Evolutionary conservation across 164 flowering plant species (phyloP).

Genomic region (Akebia trifoliata): DNA sequence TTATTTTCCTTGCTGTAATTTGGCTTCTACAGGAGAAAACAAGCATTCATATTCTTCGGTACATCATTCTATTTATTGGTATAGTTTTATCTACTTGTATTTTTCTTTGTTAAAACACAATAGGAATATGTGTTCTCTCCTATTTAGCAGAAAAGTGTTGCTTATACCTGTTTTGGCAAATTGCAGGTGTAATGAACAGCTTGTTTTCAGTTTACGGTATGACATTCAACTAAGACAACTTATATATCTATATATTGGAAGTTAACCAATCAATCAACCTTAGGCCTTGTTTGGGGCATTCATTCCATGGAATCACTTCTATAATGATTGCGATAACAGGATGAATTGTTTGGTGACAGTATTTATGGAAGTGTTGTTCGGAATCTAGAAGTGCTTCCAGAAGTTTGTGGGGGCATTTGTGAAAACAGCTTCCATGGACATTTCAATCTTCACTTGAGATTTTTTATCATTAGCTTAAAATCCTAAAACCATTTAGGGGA

Average conservation of each 20-base stretch:
- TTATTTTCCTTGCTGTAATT: constrained; percentile 64
- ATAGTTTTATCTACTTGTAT: constrained; percentile 7
- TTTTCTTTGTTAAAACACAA: not conserved
- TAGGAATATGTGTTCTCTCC: not conserved
- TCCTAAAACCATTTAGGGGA: too few species aligned
- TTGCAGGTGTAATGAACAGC: constrained; percentile 92
- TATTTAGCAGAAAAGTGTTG: not conserved
- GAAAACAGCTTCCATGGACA: too few species aligned
- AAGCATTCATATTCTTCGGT: constrained; percentile 60
- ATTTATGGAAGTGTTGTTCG: too few species aligned
- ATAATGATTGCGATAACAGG: too few species aligned
- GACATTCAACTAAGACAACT: constrained; percentile 1
- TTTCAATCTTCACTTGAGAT: too few species aligned
- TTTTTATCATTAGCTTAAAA: too few species aligned
- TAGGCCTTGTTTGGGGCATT: too few species aligned
- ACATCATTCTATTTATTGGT: constrained; percentile 91
- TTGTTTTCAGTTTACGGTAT: constrained; percentile 85
- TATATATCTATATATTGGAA: not conserved
- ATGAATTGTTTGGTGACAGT: too few species aligned
- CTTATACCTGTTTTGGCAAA: constrained; percentile 12
- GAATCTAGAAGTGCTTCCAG: too few species aligned
- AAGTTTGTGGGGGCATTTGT: too few species aligned
- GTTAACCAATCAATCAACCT: not conserved
- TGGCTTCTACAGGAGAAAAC: constrained; percentile 90
- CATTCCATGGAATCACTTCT: not conserved